Evolutionary conservation across 108 stramenopile species (phyloP).

Genomic region (Pseudonitzschia pungens): DNA sequence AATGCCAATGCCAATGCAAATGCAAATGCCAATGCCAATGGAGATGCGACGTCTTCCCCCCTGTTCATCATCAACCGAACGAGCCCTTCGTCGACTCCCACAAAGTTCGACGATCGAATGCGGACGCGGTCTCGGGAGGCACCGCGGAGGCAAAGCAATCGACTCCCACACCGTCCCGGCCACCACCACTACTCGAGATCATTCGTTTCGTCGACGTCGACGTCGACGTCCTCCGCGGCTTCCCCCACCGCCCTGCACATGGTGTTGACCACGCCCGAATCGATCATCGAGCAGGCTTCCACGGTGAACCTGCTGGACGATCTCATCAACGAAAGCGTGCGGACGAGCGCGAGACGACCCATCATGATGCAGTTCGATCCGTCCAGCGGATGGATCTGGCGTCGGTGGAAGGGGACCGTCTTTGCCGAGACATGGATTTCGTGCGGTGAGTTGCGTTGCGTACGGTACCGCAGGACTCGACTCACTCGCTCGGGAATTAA

Average conservation of each 20-base stretch:
- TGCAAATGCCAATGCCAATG: too few relatives aligned
- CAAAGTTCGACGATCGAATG: neutral
- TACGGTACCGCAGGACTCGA: neutral
- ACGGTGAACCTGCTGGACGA: constrained; percentile 85
- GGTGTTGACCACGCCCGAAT: constrained; percentile 82
- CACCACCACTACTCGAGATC: too few relatives aligned
- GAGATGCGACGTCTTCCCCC: neutral
- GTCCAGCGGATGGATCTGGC: constrained; percentile 77
- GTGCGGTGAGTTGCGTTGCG: constrained; percentile 22
- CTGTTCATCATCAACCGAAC: neutral
- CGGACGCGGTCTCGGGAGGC: neutral
- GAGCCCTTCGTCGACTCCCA: neutral
- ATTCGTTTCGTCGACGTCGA: neutral
- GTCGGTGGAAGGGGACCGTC: constrained; percentile 86
- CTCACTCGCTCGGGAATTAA: too few relatives aligned
- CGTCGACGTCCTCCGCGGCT: neutral
- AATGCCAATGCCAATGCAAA: too few relatives aligned
- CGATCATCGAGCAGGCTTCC: constrained; percentile 85
- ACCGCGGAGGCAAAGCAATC: neutral
- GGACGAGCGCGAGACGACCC: constrained; percentile 69
- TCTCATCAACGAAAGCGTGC: constrained; percentile 81
- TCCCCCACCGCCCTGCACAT: constrained; percentile 47
- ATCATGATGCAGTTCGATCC: constrained; percentile 92
- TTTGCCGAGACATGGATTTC: constrained; percentile 85
- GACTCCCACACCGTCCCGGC: too few relatives aligned